Percentiles rank a stretch among this genome's conserved stretches.
Evolutionary conservation across 768 basidiomycete species (phyloP).

Genomic region (Lentinus tigrinus): DNA sequence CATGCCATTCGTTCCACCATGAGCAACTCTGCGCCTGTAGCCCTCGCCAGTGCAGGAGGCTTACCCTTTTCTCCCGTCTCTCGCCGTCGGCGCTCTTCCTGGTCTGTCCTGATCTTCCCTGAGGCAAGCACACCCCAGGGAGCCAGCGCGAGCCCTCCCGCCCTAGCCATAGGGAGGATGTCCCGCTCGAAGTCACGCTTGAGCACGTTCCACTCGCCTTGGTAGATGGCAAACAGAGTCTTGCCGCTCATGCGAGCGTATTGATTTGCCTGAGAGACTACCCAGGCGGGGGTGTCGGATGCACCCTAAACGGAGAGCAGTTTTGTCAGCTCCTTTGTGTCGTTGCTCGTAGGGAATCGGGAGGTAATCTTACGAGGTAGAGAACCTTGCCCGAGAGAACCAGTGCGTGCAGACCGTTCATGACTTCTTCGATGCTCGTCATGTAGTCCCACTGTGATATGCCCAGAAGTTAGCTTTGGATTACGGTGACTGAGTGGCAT

Average conservation of each 20-base stretch:
- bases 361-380: slow-evolving; percentile 20
- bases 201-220: slow-evolving; percentile 30
- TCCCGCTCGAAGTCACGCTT: slow-evolving; percentile 41
- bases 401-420: slow-evolving; percentile 51
- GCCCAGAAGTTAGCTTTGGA: no score
- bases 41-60: not conserved
- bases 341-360: not conserved
- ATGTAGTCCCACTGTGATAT: slow-evolving; percentile 43
- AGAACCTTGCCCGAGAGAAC: slow-evolving; percentile 49
- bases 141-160: slow-evolving; percentile 30
- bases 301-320: slow-evolving; percentile 11
- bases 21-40: slow-evolving; percentile 5
- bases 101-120: slow-evolving; percentile 38
- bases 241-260: slow-evolving; percentile 36
- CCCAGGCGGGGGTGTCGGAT: slow-evolving; percentile 33
- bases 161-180: slow-evolving; percentile 32
- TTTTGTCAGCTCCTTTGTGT: no score
- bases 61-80: slow-evolving; percentile 25
- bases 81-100: slow-evolving; percentile 29
- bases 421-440: slow-evolving; percentile 53
- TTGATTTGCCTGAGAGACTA: slow-evolving; percentile 34
- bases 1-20: no score
- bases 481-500: no score
- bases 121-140: slow-evolving; percentile 38
- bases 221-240: slow-evolving; percentile 41